Conservation (phyloP, 192 early-diverging fungal species). For the Geosiphon pyriformis region DNA sequence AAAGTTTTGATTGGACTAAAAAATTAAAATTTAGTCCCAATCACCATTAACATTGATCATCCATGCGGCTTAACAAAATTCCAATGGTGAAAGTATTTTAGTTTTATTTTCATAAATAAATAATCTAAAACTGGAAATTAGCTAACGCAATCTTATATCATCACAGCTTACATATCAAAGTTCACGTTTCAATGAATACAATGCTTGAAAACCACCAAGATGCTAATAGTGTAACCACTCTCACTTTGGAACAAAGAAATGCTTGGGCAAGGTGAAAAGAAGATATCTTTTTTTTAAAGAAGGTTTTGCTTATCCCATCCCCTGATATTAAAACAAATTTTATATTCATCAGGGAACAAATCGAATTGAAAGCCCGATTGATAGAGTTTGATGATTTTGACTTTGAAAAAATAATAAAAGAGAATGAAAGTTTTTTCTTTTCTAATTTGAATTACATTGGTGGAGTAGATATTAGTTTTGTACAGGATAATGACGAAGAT, state of each 20-base stretch:
- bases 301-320: background rate
- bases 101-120: too few species aligned
- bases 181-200: too few species aligned
- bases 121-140: too few species aligned
- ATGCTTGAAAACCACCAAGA: too few species aligned
- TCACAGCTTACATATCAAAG: too few species aligned
- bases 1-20: too few species aligned
- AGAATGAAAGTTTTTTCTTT: background rate
- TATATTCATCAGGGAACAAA: constrained; percentile 10
- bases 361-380: constrained; percentile 12
- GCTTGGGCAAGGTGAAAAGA: constrained; percentile 1
- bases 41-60: too few species aligned
- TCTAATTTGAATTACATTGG: constrained; percentile 50
- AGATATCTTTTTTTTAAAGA: background rate
- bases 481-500: constrained; percentile 39
- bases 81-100: too few species aligned
- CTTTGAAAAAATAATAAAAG: constrained; percentile 1
- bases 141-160: too few species aligned
- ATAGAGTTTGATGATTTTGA: constrained; percentile 15
- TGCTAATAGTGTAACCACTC: too few species aligned
- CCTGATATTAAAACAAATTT: background rate
- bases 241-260: constrained; percentile 2
- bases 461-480: constrained; percentile 77
- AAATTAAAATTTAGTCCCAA: too few species aligned
- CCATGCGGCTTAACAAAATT: too few species aligned